Base-by-base conservation (phyloP, 495 filamentous ascomycete genomes). In the Astrothelium subdiscretum region DNA sequence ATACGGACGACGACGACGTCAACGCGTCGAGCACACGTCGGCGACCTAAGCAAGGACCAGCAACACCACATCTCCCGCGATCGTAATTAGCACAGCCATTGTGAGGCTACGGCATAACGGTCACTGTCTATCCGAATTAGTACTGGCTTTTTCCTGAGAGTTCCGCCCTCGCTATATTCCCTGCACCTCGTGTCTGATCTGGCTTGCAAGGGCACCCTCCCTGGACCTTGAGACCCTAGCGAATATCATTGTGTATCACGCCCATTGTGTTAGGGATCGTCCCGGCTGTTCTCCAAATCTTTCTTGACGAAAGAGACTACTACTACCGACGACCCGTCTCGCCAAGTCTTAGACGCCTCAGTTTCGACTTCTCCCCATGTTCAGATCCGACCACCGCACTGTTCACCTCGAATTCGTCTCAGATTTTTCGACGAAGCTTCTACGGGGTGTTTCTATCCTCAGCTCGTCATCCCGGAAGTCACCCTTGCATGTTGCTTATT, bases 171-270 rank as follows among this genome's bases (percentile, higher is more conserved):
- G 48, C 48, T 27, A 26, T 29, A 0, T 54, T 54, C 48, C 48
- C 48, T 54, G 48, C 48, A 29, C 48, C 48, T 26, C 48, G 48
- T 54, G 48, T 54, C 22, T 54, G 48, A 54, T 54, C 48, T 54
- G 26, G 22, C 48, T 54, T 54, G 48, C 48, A 54, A 54, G 48
- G 48, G 12, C 24, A 27, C 48, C 24, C 48, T 54, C 48, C 24
- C 24, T 54, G 48, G 24, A 26, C 48, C 29, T 54, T 54, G 48
- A 54, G 6, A 54, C 48, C 48, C 48, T 54, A 54, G 48, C 48
- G 48, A 54, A 54, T 29, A 54, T 54, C 48, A 54, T 54, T 29
- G 48, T 54, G 48, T 54, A 54, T 54, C 48, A 54, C 48, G 12
- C 48, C 48, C 12, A 54, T 11, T 54, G n/a, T 54, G 48, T 54